phyloP scores from a whole-genome alignment of 2,329 filamentous ascomycete species.

The Hypoxylon sp. region DNA sequence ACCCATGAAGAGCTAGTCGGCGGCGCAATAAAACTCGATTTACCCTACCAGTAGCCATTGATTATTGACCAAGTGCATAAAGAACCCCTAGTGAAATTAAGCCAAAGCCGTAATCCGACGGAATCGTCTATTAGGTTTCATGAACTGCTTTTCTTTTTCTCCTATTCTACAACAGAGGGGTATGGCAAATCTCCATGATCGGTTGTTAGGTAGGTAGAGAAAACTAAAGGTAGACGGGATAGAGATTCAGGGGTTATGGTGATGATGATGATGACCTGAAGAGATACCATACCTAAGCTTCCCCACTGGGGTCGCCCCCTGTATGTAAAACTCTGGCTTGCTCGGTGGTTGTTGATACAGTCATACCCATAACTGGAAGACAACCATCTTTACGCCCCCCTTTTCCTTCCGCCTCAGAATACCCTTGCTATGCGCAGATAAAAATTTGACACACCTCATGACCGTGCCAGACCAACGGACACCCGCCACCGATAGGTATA shows the following conservation, averaged over 20 bases:
- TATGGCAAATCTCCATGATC: slow-evolving; percentile 37
- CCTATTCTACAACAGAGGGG: slow-evolving; percentile 40
- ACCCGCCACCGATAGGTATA: slow-evolving; percentile 24
- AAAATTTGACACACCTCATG: slow-evolving; percentile 23
- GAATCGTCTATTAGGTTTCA: slow-evolving; percentile 44
- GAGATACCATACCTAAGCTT: slow-evolving; percentile 29
- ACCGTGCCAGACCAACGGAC: slow-evolving; percentile 22
- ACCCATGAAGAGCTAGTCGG: background rate
- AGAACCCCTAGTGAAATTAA: background rate
- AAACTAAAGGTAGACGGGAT: slow-evolving; percentile 20
- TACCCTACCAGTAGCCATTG: background rate
- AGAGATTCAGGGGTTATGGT: slow-evolving; percentile 18
- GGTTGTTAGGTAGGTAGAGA: slow-evolving; percentile 15
- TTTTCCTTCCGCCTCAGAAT: slow-evolving; percentile 19
- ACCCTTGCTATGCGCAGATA: slow-evolving; percentile 22
- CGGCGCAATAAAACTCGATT: background rate
- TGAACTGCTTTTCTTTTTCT: slow-evolving; percentile 41
- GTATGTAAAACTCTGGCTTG: slow-evolving; percentile 25
- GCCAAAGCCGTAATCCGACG: background rate
- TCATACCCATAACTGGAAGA: slow-evolving; percentile 25
- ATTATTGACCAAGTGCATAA: background rate
- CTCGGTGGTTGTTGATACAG: slow-evolving; percentile 23
- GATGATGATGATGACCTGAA: slow-evolving; percentile 17
- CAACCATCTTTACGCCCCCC: slow-evolving; percentile 25
- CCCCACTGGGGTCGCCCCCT: slow-evolving; percentile 7